Base-by-base conservation (phyloP, 768 basidiomycete species). In the Mycena belliarum region DNA sequence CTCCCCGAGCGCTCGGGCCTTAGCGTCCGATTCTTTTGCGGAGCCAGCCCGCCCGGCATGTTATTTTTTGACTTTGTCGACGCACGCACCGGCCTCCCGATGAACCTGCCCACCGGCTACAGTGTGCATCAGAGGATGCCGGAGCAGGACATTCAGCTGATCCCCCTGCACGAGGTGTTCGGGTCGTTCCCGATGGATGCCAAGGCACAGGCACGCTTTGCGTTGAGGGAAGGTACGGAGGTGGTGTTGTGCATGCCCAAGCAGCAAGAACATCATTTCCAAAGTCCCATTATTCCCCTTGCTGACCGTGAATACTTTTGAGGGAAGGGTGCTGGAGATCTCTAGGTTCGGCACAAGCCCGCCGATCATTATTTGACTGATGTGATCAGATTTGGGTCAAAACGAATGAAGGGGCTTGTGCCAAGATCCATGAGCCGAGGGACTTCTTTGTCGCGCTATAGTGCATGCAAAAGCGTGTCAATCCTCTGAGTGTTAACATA, bases 21-120 rank as follows among this genome's bases (percentile, higher is more conserved):
- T 28, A 9, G 33, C 28, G 47, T 48, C 47, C 32, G 47, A 48
- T 48, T 48, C 47, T 48, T 48, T 48, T 48, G 47, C 33, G 47
- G 47, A 48, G 47, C 47, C 47, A 48, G 47, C 47, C 47, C 46
- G 10, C 11, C 28, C 15, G 47, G 47, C 47, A n/a, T 48, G 32
- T 33, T 48, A 21, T 48, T 48, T 48, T 48, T 48, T 48, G 28
- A 48, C 47, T 48, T 48, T 48, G 47, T 48, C 47, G 47, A 48
- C 47, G 32, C 6, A 21, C 47, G n/a, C 29, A 35, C 7, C 47
- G 33, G 32, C 16, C 47, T 35, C 16, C 47, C 47, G 23, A 14
- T 48, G 2, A n/a, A 35, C 20, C 32, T 48, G 18, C 29, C 47
- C 47, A n/a, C 26, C 16, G 32, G 47, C 8, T 48, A 48, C 47